Percentiles rank a stretch among this genome's conserved stretches.
Conservation (phyloP, 2,329 filamentous ascomycete species). For the Lachnellula suecica region DNA sequence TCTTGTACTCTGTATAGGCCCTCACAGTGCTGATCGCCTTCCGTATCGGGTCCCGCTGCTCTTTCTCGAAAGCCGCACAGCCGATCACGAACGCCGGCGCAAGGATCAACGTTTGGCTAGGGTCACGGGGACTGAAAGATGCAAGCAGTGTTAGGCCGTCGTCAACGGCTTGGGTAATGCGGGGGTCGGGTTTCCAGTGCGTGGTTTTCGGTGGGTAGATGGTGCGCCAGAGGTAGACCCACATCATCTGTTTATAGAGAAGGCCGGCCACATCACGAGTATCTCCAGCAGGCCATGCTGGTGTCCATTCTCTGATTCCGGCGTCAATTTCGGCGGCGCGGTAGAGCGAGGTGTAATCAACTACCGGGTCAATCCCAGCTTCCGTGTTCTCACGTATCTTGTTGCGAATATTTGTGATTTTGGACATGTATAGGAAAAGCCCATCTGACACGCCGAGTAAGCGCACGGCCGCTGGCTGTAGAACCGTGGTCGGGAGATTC, state of each 20-base stretch:
- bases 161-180: constrained; percentile 54
- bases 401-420: constrained; percentile 77
- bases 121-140: constrained; percentile 55
- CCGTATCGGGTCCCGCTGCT: constrained; percentile 52
- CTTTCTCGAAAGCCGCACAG: constrained; percentile 54
- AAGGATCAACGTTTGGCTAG: constrained; percentile 57
- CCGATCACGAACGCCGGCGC: constrained; percentile 62
- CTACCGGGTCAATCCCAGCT: constrained; percentile 60
- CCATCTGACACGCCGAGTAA: constrained; percentile 81
- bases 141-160: constrained; percentile 55
- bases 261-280: constrained; percentile 54
- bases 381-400: constrained; percentile 68
- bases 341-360: constrained; percentile 72
- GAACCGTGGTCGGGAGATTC: constrained; percentile 23
- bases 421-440: constrained; percentile 74
- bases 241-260: constrained; percentile 66
- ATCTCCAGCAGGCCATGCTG: constrained; percentile 57
- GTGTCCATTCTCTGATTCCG: constrained; percentile 72
- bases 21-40: constrained; percentile 50
- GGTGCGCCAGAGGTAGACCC: constrained; percentile 62
- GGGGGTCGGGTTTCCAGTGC: constrained; percentile 39
- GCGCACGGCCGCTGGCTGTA: constrained; percentile 35
- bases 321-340: constrained; percentile 74
- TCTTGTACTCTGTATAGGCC: constrained; percentile 59
- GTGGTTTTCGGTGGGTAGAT: constrained; percentile 52